Percentiles rank a stretch among this genome's conserved stretches.
phyloP scores from a whole-genome alignment of 2,329 filamentous ascomycete species.

The Gnomoniopsis smithogilvyi region DNA sequence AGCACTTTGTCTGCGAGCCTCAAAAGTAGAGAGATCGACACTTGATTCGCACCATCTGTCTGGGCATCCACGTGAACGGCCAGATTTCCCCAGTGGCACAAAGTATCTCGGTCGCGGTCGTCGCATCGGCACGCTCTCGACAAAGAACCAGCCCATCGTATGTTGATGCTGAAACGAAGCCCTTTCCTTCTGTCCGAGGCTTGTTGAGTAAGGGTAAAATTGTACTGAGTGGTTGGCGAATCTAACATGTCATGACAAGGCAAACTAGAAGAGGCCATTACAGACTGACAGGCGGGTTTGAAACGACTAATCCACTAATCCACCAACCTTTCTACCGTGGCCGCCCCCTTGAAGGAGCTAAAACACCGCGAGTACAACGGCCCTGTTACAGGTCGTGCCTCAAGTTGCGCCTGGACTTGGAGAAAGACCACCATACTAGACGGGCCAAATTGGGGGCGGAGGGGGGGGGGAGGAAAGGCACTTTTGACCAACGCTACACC shows the following conservation, averaged over 20 bases:
- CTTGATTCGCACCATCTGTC: not conserved
- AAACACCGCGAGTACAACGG: slow-evolving; percentile 11
- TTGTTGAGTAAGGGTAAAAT: too few species aligned
- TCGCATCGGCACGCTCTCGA: too few species aligned
- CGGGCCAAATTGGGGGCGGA: slow-evolving; percentile 11
- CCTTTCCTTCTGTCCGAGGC: too few species aligned
- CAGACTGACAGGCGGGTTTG: slow-evolving; percentile 2
- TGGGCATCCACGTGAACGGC: too few species aligned
- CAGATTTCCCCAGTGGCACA: too few species aligned
- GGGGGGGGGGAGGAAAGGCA: too few species aligned
- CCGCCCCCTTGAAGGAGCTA: slow-evolving; percentile 10
- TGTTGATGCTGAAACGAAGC: too few species aligned
- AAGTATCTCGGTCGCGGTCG: too few species aligned
- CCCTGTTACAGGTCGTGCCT: slow-evolving; percentile 36
- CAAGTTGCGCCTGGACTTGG: slow-evolving; percentile 31
- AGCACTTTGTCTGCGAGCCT: not conserved
- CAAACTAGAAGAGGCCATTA: too few species aligned
- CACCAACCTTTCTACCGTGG: slow-evolving; percentile 5
- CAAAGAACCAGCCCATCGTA: too few species aligned
- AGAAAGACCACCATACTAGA: not conserved
- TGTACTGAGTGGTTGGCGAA: too few species aligned
- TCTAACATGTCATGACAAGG: too few species aligned
- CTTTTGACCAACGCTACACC: not conserved
- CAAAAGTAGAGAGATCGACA: not conserved
- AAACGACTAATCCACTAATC: slow-evolving; percentile 14